Evolutionary conservation across 768 basidiomycete species (phyloP).

Genomic region (Ephemerocybe angulata): DNA sequence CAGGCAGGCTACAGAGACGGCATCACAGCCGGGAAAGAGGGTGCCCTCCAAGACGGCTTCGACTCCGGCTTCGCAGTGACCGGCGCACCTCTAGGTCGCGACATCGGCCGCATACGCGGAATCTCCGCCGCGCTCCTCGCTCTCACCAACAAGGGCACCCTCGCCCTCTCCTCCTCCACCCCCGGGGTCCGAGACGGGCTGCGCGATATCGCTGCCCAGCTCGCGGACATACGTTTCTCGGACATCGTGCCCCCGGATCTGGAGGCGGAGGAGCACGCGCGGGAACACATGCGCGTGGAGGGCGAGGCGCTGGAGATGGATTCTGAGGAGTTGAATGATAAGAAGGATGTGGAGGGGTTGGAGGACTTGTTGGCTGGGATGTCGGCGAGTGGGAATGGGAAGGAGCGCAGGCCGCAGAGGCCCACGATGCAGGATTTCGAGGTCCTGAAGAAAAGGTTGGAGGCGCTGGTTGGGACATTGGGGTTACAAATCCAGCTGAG

Average conservation of each 20-base stretch:
- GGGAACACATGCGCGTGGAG: conserved; percentile 47
- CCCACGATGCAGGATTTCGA: conserved; percentile 36
- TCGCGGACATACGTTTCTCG: conserved; percentile 59
- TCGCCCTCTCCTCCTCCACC: background rate
- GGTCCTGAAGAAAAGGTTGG: background rate
- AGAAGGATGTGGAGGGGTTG: conserved; percentile 47
- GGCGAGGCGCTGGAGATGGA: conserved; percentile 32
- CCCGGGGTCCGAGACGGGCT: conserved; percentile 39
- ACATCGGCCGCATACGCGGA: conserved; percentile 78
- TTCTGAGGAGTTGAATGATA: conserved; percentile 43
- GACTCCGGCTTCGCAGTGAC: conserved; percentile 74
- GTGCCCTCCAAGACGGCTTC: conserved; percentile 84
- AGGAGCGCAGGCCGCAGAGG: conserved; percentile 17
- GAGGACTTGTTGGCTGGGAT: conserved; percentile 54
- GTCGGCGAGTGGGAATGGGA: conserved; percentile 24
- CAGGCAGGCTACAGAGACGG: conserved; percentile 97
- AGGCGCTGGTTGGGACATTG: background rate
- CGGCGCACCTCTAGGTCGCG: conserved; percentile 72
- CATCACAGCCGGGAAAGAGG: conserved; percentile 90
- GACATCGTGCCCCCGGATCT: conserved; percentile 74
- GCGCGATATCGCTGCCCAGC: conserved; percentile 49
- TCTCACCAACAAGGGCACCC: conserved; percentile 45
- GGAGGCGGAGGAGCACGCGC: conserved; percentile 76
- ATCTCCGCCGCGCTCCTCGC: conserved; percentile 58
- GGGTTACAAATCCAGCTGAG: background rate